Percentiles rank a stretch among this genome's conserved stretches.
Conservation (phyloP, 169 alveolate genomes). For the Babesia ovis region DNA sequence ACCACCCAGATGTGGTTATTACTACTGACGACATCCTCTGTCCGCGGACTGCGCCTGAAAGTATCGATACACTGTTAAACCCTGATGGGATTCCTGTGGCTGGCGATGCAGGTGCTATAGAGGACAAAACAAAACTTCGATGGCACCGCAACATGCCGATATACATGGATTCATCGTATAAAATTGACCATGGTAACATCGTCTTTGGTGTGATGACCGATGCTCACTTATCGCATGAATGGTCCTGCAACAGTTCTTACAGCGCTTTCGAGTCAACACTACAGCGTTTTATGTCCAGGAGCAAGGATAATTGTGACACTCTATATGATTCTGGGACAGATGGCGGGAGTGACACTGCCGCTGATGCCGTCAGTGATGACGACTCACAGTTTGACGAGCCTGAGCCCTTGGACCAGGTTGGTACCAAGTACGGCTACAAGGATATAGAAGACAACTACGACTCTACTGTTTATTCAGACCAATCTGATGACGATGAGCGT, state of each 20-base stretch:
- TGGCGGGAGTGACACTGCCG: background rate
- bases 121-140: background rate
- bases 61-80: background rate
- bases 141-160: constrained; percentile 28
- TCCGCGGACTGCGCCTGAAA: constrained; percentile 17
- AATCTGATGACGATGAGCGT: background rate
- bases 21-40: constrained; percentile 30
- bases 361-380: background rate
- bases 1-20: constrained; percentile 6
- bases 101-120: background rate
- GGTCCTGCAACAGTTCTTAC: constrained; percentile 50
- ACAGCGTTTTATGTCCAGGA: background rate
- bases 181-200: constrained; percentile 27
- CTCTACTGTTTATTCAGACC: background rate
- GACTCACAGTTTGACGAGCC: background rate
- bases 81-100: background rate
- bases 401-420: background rate
- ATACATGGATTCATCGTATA: constrained; percentile 36
- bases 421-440: too few species aligned
- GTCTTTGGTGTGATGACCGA: constrained; percentile 56
- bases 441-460: background rate
- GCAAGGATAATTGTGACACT: background rate
- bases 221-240: constrained; percentile 23
- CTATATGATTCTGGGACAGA: background rate
- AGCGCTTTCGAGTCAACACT: constrained; percentile 1